Evolutionary conservation across 495 filamentous ascomycete genomes (phyloP).

Genomic region (Hypoxylon lenormandii): DNA sequence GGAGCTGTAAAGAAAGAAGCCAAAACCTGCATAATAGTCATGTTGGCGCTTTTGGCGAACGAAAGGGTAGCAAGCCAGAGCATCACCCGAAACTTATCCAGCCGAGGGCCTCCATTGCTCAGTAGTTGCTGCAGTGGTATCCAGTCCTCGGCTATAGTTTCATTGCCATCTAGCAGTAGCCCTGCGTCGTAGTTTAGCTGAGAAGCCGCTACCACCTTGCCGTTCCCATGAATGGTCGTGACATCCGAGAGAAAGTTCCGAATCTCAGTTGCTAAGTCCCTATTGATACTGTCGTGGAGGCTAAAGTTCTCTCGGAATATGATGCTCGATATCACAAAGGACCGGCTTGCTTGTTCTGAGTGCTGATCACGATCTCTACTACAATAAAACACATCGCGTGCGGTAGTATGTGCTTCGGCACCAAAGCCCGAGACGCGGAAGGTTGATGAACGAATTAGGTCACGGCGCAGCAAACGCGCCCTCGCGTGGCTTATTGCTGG

Average conservation of each 20-base stretch:
- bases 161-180: constrained; percentile 23
- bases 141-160: constrained; percentile 50
- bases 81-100: constrained; percentile 58
- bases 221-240: neutral
- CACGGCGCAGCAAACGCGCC: constrained; percentile 54
- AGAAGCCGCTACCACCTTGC: neutral
- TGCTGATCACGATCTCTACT: constrained; percentile 40
- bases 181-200: constrained; percentile 29
- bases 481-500: neutral
- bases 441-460: constrained; percentile 59
- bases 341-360: constrained; percentile 17
- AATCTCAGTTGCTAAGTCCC: neutral
- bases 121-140: constrained; percentile 54
- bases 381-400: constrained; percentile 53
- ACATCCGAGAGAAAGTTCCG: neutral
- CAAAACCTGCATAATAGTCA: constrained; percentile 54
- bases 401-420: constrained; percentile 59
- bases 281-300: neutral
- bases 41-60: constrained; percentile 45
- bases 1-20: constrained; percentile 52
- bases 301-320: neutral
- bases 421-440: constrained; percentile 67
- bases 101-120: constrained; percentile 7
- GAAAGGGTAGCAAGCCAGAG: constrained; percentile 61
- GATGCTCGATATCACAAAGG: constrained; percentile 27